Evolutionary conservation across 83 land plant genomes (phyloP).

Genomic region (Isoetes engelmannii): DNA sequence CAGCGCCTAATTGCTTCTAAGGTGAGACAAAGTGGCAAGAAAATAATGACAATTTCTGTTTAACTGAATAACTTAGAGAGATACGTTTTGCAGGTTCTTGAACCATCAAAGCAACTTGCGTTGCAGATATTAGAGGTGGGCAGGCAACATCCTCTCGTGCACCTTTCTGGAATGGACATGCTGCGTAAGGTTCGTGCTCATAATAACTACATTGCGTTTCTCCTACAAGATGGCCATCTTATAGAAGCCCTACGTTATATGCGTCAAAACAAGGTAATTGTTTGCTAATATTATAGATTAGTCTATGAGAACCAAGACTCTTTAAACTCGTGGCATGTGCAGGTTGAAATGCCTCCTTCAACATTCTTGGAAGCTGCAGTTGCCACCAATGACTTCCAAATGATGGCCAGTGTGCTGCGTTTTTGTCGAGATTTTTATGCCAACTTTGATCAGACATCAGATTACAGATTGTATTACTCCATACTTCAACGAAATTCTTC

Average conservation of each 20-base stretch:
- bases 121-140: slow-evolving; percentile 72
- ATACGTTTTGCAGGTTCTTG: slow-evolving; percentile 50
- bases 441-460: slow-evolving; percentile 55
- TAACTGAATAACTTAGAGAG: not conserved
- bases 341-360: slow-evolving; percentile 71
- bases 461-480: slow-evolving; percentile 39
- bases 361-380: slow-evolving; percentile 77
- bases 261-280: slow-evolving; percentile 67
- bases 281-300: too few relatives aligned
- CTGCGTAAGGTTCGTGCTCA: slow-evolving; percentile 56
- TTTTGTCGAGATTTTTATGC: slow-evolving; percentile 82
- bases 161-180: slow-evolving; percentile 71
- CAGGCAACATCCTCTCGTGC: slow-evolving; percentile 36
- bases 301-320: too few relatives aligned
- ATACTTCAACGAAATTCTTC: too few relatives aligned
- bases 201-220: slow-evolving; percentile 49
- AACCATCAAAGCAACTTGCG: slow-evolving; percentile 85
- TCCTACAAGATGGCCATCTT: slow-evolving; percentile 66
- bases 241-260: slow-evolving; percentile 77
- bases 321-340: too few relatives aligned
- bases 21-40: not conserved
- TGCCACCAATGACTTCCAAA: slow-evolving; percentile 48
- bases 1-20: not conserved
- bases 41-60: not conserved
- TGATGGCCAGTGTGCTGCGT: slow-evolving; percentile 67